Base-by-base conservation (phyloP, 768 basidiomycete species). In the Cantharellus cinnabarinus region DNA sequence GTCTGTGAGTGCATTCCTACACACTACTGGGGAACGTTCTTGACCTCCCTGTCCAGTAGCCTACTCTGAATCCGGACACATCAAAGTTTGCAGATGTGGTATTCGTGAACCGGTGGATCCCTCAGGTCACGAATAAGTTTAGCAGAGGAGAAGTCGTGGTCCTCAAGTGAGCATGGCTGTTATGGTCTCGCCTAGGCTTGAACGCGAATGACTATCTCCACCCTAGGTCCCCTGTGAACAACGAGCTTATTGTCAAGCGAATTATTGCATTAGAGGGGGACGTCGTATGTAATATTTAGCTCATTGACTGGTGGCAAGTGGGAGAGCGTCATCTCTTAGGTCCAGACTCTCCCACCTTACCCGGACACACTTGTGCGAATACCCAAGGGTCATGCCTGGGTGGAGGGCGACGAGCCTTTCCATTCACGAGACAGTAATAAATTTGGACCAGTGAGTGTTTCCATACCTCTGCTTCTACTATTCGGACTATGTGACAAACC, bases 331-430 rank as follows among this genome's bases (percentile, higher is more conserved):
- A 54, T 48, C 29, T 48, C 7, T 10, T 37, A 57, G 56, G 56
- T 57, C 41, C 34, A 38, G 10, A 57, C 56, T 5, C 40, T 39
- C 34, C 56, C 56, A 7, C 56, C 56, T 7, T 42, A 57, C 42
- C 41, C 56, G 15, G 56, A 57, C 38, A 10, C 56, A 10, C 14
- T 39, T 2, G 56, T 57, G 41, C 5, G 39, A 14, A 42, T 57
- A 38, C 56, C 56, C 5, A 5, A 57, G 41, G 56, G 56, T 14
- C 56, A 57, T 41, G 41, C 38, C 5, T 57, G 56, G 56, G 56
- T 57, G 7, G 56, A 57, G 40, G 56, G 56, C 14, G 56, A 57
- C 56, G 56, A 57, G 56, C 56, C 56, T 5, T 57, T 57, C 35
- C 56, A 57, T 37, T 10, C 56, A 10, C 40, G 10, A 5, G 56